A percentile compares a stretch with the other conserved stretches of the same genome.
Conservation (phyloP, 495 filamentous ascomycete species). For the Talaromyces borbonicus region DNA sequence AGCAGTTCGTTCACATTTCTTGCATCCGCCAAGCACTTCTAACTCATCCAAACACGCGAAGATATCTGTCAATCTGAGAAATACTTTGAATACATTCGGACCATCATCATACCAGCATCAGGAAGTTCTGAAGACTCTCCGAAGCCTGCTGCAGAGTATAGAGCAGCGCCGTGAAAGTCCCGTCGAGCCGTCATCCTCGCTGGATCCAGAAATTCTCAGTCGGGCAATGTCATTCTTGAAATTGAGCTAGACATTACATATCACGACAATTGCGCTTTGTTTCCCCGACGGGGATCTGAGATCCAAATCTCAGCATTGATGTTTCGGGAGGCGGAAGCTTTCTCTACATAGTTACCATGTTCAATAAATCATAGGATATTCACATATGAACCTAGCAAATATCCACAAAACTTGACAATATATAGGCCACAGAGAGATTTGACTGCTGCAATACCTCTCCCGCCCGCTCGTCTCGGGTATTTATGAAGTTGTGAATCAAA, state of each 20-base stretch:
- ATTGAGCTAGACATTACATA: slow-evolving; percentile 18
- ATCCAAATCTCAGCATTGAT: too few relatives aligned
- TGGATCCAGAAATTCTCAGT: slow-evolving; percentile 28
- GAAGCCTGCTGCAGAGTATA: slow-evolving; percentile 25
- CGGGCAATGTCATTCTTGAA: slow-evolving; percentile 32
- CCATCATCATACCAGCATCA: slow-evolving; percentile 30
- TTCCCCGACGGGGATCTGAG: too few relatives aligned
- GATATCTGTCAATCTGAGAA: slow-evolving; percentile 34
- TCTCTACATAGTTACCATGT: too few relatives aligned
- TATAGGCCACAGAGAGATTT: too few relatives aligned
- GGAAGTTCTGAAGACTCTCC: slow-evolving; percentile 25
- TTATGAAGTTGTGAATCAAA: neutral
- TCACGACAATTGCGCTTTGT: too few relatives aligned
- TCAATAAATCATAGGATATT: too few relatives aligned
- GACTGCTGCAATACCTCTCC: too few relatives aligned
- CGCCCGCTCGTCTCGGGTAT: neutral
- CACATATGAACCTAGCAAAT: too few relatives aligned
- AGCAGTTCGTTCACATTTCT: neutral
- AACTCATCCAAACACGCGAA: slow-evolving; percentile 23
- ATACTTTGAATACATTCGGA: slow-evolving; percentile 33
- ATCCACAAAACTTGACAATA: neutral
- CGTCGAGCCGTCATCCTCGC: neutral
- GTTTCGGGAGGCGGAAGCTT: too few relatives aligned
- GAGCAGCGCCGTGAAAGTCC: slow-evolving; percentile 11
- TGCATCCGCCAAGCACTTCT: neutral